Percentiles rank a stretch among this genome's conserved stretches.
These are phyloP conservation scores for Cyberlindnera maclurae DNA, from an alignment of 805 yeast genomes.

Conservation along the genomic window DNA sequence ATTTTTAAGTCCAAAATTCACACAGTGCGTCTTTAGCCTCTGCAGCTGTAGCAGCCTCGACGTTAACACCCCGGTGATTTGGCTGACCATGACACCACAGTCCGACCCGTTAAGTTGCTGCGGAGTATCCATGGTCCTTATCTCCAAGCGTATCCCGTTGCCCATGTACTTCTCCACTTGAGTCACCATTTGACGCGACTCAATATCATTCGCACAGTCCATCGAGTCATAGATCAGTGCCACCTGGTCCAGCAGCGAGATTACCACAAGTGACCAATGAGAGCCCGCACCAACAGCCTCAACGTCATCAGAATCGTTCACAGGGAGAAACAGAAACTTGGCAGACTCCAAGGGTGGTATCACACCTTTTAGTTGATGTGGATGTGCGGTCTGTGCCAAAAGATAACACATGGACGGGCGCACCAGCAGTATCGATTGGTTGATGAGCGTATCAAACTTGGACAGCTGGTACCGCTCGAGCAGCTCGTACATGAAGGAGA, in stretches of 20 bases:
- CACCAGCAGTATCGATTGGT: conserved; percentile 32
- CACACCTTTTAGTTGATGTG: conserved; percentile 34
- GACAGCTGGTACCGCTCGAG: conserved; percentile 31
- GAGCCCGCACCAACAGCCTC: conserved; percentile 59
- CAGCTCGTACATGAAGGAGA: conserved; percentile 55
- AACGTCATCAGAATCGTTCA: conserved; percentile 58
- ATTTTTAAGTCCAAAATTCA: conserved; percentile 33
- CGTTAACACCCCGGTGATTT: conserved; percentile 30
- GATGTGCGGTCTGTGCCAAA: conserved; percentile 46
- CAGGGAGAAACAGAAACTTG: conserved; percentile 55
- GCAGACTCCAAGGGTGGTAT: conserved; percentile 38
- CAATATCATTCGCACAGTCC: conserved; percentile 20
- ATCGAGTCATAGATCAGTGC: conserved; percentile 55
- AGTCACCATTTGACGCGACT: conserved; percentile 16
- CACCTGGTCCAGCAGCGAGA: conserved; percentile 38
- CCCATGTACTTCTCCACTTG: conserved; percentile 20
- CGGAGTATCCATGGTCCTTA: conserved; percentile 30
- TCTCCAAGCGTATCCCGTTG: conserved; percentile 15
- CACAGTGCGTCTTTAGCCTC: conserved; percentile 20
- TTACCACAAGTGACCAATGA: conserved; percentile 67
- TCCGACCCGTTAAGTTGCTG: conserved; percentile 63
- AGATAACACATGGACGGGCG: conserved; percentile 63
- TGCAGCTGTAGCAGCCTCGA: conserved; percentile 26
- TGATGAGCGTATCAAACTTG: conserved; percentile 20
- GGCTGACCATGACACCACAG: conserved; percentile 41